A percentile compares a stretch with the other conserved stretches of the same genome.
Evolutionary conservation across 179 eudicot genomes (phyloP).

Genomic region (Patellifolia procumbens): DNA sequence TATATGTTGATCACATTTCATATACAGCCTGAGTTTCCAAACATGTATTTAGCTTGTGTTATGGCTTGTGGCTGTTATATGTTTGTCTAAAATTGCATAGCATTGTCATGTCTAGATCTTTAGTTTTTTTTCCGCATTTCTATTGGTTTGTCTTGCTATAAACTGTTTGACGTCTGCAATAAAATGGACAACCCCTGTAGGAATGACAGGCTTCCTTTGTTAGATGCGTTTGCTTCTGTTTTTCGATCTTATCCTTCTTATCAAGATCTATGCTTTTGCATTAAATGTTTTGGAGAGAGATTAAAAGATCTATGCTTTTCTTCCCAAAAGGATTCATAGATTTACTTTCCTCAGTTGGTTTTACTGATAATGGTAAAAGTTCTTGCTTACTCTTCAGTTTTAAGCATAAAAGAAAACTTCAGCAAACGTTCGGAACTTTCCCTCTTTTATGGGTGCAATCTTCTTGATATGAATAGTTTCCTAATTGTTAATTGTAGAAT

Average conservation of each 20-base stretch:
- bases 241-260: neutral
- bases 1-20: neutral
- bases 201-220: neutral
- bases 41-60: neutral
- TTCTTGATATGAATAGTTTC: neutral
- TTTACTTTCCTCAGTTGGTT: neutral
- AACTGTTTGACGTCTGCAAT: neutral
- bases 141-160: too few species aligned
- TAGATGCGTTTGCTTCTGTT: neutral
- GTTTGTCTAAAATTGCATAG: neutral
- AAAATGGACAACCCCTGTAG: neutral
- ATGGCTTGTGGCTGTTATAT: neutral
- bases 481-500: neutral
- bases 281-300: neutral
- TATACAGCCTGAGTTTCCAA: too few species aligned
- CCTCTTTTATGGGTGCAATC: neutral
- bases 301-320: neutral
- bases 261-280: neutral
- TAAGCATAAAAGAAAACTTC: neutral
- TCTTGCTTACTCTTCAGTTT: constrained; percentile 1
- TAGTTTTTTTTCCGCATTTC: neutral
- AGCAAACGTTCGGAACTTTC: neutral
- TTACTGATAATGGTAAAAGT: neutral
- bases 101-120: neutral
- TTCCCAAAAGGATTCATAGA: neutral